Base-by-base conservation (phyloP, 176 grass and related monocot species). In the Calamus simplicifolius region DNA sequence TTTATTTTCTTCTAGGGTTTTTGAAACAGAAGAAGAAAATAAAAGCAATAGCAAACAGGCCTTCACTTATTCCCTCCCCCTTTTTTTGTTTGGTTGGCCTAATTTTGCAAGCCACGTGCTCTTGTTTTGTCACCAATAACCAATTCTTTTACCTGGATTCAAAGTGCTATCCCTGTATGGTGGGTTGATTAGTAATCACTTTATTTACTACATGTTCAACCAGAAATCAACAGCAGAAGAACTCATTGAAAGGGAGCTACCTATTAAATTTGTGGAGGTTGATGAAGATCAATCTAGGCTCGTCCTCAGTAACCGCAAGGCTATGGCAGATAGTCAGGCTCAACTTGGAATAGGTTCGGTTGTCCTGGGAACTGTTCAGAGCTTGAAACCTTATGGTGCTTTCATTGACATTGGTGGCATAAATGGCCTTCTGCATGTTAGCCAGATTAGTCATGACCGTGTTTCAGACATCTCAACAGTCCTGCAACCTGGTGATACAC, bases 391-490 rank as follows among this genome's bases (percentile, higher is more conserved):
- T 21, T 98, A 92, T 21, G 87, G 87, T 49, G 87, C 93, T 25
- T 92, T 98, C 59, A 83, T 98, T 59, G 87, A 98, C 27, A 98
- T 98, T 15, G 84, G 93, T 67, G 93, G 92, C 52, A 91, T 90
- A 68, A 97, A 91, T 76, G 92, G 92, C 26, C 87, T 97, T 79
- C 77, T 97, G 54, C 92, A 97, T 71, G 92, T 97, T 49, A 91
- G 92, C 79, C 92, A 97, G 69, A 97, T 97, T 65, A 97, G 92
- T 88, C 92, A 89, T 79, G 93, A 92, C 60, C 79, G 87, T 68
- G 87, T 98, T 62, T 75, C 84, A 0, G 87, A 98, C 66, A 90
- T 98, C 51, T 85, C 93, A 5, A 98, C 87, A 12, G 93, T 98
- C 55, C 72, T 98, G 57, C 87, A 91, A 78, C 93, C 93, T 50